phyloP scores from a whole-genome alignment of 176 grass and related monocot species.

The Cenchrus purpureus region DNA sequence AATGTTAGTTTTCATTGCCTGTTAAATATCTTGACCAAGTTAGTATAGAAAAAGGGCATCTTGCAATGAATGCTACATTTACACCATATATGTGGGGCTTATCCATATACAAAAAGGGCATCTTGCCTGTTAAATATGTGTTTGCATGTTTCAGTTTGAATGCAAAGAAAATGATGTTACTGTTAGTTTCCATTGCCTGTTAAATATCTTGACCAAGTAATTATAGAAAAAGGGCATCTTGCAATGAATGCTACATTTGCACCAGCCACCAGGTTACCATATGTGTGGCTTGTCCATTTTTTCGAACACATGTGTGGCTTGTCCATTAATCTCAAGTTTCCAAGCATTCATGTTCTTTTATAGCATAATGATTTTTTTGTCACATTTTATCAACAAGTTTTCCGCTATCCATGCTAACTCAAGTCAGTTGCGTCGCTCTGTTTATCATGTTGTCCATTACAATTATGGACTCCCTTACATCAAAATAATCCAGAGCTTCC shows the following conservation, averaged over 20 bases:
- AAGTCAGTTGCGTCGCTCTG: not conserved
- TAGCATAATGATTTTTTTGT: not conserved
- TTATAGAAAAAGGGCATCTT: slow-evolving; percentile 2
- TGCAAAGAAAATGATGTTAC: slow-evolving; percentile 14
- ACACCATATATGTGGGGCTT: not conserved
- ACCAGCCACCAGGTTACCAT: not conserved
- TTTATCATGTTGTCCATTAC: too few species aligned
- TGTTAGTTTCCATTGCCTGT: not conserved
- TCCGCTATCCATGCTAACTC: not conserved
- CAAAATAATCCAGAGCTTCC: too few species aligned
- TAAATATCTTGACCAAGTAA: slow-evolving; percentile 14
- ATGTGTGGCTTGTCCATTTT: too few species aligned
- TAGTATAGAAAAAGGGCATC: slow-evolving; percentile 5
- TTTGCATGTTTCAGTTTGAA: not conserved
- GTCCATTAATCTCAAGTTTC: slow-evolving; percentile 13
- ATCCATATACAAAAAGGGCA: too few species aligned
- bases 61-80: not conserved
- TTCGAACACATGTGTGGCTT: not conserved
- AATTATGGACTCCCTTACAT: too few species aligned
- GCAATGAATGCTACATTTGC: not conserved
- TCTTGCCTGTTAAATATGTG: not conserved
- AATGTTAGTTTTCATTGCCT: slow-evolving; percentile 2
- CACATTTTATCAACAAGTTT: not conserved
- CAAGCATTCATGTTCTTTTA: not conserved
- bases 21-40: slow-evolving; percentile 11